These are phyloP conservation scores for Pichia sp. DNA, from an alignment of 1,139 yeast genomes.

Conservation along the genomic window DNA sequence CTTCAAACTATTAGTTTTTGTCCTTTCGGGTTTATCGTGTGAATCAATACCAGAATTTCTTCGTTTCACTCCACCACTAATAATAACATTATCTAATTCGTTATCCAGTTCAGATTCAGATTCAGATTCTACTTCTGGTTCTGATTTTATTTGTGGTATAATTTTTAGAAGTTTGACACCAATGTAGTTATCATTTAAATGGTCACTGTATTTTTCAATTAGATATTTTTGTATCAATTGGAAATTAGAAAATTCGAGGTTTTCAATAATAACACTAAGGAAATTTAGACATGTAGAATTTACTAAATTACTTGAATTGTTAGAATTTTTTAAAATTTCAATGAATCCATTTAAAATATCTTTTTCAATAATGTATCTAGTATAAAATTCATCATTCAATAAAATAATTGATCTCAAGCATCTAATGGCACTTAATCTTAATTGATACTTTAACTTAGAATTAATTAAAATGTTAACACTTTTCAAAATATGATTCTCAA, in stretches of 20 bases:
- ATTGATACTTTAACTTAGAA: conserved; percentile 37
- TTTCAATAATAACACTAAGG: conserved; percentile 44
- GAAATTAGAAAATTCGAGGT: conserved; percentile 37
- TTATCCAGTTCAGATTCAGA: no score
- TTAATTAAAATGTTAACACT: conserved; percentile 41
- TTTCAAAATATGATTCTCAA: conserved; percentile 47
- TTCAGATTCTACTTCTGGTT: not conserved
- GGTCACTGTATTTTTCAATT: conserved; percentile 36
- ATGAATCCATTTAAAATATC: conserved; percentile 49
- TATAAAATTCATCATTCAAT: conserved; percentile 56
- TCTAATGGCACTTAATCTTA: conserved; percentile 60
- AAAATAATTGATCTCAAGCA: conserved; percentile 55
- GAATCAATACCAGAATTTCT: no score
- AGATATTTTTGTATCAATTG: conserved; percentile 45
- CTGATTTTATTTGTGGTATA: not conserved
- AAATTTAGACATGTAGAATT: conserved; percentile 75
- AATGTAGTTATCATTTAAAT: conserved; percentile 33
- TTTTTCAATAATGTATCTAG: conserved; percentile 49
- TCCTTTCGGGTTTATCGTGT: no score
- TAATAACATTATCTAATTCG: no score
- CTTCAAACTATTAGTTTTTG: no score
- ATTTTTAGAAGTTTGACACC: conserved; percentile 25
- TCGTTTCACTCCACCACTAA: no score
- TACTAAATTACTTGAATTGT: conserved; percentile 53
- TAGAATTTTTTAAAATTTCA: conserved; percentile 43